Base-by-base conservation (phyloP, 306 rosid species). In the Ormosia semicastrata region DNA sequence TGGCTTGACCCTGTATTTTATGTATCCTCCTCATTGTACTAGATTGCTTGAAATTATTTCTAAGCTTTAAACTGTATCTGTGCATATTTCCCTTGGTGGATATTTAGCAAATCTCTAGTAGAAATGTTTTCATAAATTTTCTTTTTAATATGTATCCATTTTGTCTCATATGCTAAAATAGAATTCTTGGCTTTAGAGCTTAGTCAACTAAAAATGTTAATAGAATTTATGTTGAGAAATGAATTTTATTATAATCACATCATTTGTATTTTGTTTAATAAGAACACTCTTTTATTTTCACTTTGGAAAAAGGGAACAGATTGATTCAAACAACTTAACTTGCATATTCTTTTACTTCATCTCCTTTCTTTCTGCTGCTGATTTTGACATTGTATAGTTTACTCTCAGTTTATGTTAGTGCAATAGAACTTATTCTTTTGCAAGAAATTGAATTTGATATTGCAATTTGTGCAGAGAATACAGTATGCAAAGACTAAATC, bases 401-500 rank as follows among this genome's bases (percentile, higher is more conserved):
- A 30, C 11, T 82, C 52, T 57, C 12, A 39, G 10, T 83, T 37
- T 77, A 63, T 77, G n/a, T 15, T 39, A 24, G 12, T 72, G 32
- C 15, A 44, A 1, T 15, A 47, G 32, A 68, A 50, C n/a, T 34
- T 56, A 60, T 80, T 52, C 76, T 47, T 66, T 77, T 77, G 46
- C 56, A 60, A 43, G 77, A 62, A 64, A 75, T 46, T 82, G 73
- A 85, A 44, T 66, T 78, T 14, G 41, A 32, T 44, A 63, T 37
- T 79, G 37, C 62, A 65, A 59, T 74, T 39, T 57, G 56, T 79
- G 62, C 89, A 94, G 98, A 91, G 91, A 89, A 94, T 94, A 85
- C 96, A 91, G 81, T 94, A 91, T 71, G 98, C 98, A 11, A 94
- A 91, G 91, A 89, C 97, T 15, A 94, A 94, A 86, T 92, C 98